These are phyloP conservation scores for Trypanosoma scelopori DNA, from an alignment of 208 protist species.

Conservation along the genomic window DNA sequence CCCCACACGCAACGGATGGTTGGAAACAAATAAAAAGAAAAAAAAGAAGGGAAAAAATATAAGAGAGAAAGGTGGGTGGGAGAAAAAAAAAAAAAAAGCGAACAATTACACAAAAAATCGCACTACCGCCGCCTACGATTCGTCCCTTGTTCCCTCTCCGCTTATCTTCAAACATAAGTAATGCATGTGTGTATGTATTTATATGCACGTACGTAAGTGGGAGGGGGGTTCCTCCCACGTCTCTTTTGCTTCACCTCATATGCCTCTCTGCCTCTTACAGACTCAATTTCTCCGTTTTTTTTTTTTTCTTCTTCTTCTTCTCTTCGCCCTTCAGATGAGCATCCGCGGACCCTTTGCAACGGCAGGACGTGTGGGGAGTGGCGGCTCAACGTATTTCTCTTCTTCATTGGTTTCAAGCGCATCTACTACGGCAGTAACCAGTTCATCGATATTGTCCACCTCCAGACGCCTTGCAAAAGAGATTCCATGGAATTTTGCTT, in stretches of 20 bases:
- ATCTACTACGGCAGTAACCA: conserved; percentile 46
- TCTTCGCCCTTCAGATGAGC: conserved; percentile 45
- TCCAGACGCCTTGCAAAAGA: conserved; percentile 55
- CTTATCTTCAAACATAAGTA: too few relatives aligned
- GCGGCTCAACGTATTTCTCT: conserved; percentile 8
- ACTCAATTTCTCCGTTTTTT: too few relatives aligned
- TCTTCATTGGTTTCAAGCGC: conserved; percentile 24
- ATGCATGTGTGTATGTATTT: too few relatives aligned
- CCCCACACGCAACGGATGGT: neutral
- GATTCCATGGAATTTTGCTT: conserved; percentile 41
- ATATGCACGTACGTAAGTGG: too few relatives aligned
- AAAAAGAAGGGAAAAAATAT: conserved; percentile 21
- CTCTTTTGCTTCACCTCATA: too few relatives aligned
- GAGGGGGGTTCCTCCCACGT: too few relatives aligned
- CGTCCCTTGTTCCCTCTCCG: too few relatives aligned
- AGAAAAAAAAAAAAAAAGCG: too few relatives aligned
- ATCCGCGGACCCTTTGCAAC: conserved; percentile 51
- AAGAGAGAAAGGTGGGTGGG: neutral
- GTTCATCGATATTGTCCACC: conserved; percentile 38
- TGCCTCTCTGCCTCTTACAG: too few relatives aligned
- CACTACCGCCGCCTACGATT: too few relatives aligned
- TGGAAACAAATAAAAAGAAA: neutral
- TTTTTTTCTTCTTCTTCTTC: neutral
- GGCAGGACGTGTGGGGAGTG: conserved; percentile 16
- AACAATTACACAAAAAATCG: too few relatives aligned